Conservation (phyloP, 2,329 filamentous ascomycete species). For the Anthostomella pinea region DNA sequence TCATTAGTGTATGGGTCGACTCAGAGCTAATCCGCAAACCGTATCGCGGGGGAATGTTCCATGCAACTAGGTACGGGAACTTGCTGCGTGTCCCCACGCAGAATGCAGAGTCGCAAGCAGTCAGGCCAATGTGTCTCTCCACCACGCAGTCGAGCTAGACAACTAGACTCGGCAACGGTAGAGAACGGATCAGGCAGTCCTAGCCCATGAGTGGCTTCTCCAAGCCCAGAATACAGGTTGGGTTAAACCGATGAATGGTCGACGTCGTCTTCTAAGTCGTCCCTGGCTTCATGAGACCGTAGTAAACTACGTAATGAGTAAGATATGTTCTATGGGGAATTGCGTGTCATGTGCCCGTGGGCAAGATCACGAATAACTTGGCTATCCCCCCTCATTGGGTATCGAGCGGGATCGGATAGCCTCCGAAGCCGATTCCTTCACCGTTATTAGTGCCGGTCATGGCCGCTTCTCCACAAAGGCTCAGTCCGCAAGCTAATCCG, state of each 20-base stretch:
- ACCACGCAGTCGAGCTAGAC: too few relatives aligned
- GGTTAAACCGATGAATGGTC: too few relatives aligned
- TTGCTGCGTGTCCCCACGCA: too few relatives aligned
- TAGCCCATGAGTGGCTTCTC: too few relatives aligned
- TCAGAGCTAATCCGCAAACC: conserved; percentile 8
- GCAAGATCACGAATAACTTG: conserved; percentile 16
- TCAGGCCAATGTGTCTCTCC: too few relatives aligned
- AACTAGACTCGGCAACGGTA: too few relatives aligned
- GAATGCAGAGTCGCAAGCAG: too few relatives aligned
- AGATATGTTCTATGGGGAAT: conserved; percentile 16
- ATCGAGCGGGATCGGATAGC: conserved; percentile 25
- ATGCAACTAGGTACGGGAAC: too few relatives aligned
- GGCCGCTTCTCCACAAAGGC: background rate
- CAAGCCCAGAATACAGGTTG: too few relatives aligned
- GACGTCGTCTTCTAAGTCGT: too few relatives aligned
- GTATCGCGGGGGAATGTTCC: conserved; percentile 21
- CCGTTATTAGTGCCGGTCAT: conserved; percentile 6
- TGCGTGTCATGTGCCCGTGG: conserved; percentile 19
- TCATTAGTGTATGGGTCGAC: conserved; percentile 7
- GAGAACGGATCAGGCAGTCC: too few relatives aligned
- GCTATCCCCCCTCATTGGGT: conserved; percentile 23
- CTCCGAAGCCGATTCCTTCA: conserved; percentile 17
- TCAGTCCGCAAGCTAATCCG: conserved; percentile 14
- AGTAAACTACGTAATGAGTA: conserved; percentile 13
- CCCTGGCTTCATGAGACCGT: conserved; percentile 3